Evolutionary conservation across 1,284 basidiomycete species (phyloP), one percentile per base, ranked within the genome.

Genomic region (Fomitopsis schrenkii): DNA sequence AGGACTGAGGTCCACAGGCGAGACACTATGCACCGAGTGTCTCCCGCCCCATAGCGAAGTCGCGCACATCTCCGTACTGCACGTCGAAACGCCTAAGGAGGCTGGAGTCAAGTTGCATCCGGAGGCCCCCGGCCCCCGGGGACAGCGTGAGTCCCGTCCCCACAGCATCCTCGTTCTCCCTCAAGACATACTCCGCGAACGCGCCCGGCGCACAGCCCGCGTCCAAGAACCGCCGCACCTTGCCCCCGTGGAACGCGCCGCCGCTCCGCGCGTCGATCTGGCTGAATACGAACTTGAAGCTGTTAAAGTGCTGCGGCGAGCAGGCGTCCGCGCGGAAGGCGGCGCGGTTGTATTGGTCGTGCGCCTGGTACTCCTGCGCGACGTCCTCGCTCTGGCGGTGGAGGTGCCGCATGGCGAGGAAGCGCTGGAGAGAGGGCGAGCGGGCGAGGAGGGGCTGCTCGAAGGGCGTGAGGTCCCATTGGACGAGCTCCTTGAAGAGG

Each of bases 121-220:
- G 54, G 40, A 41, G 17, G 40, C 22, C 36, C n/a, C 33, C n/a
- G 17, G 40, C 54, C 12, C 9, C 45, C 45, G 45, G 45, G 22
- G 19, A 26, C n/a, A 46, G 45, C 10, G 62, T 65, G 57, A 67
- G 60, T 3, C 64, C 66, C 9, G 63, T 41, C 5, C 66, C 66
- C 14, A n/a, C 15, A 9, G 64, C 59, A 42, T 45, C 45, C 12
- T 38, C 42, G 38, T 67, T 67, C 54, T 54, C 28, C 22, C 30
- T 22, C 12, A 67, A 33, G 5, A 64, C 22, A 62, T 61, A 67
- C 48, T 55, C 58, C 12, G 64, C 62, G 46, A 67, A 65, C 10
- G 64, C 66, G 30, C 66, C 62, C 9, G 66, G 66, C 10, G 66
- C 58, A 40, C 64, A 67, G 5, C 64, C 66, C 22, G 65, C 62